A percentile compares a stretch with the other conserved stretches of the same genome.
Conservation (phyloP, 106 monocot genomes). For the Allium fistulosum region DNA sequence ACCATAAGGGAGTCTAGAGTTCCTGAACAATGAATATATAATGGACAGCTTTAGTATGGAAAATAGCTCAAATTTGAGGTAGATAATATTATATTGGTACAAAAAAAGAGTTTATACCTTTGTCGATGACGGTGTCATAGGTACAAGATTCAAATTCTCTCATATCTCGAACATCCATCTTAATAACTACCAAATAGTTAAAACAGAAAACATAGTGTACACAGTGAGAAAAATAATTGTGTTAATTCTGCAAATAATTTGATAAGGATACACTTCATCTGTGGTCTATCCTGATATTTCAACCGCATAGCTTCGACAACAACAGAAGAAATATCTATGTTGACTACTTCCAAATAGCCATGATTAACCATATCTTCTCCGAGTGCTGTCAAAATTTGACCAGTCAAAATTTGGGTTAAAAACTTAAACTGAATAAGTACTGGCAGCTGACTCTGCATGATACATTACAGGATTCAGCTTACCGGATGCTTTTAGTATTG, state of each 20-base stretch:
- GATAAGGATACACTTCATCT: slow-evolving; percentile 64
- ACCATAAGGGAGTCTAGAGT: slow-evolving; percentile 96
- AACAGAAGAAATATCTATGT: slow-evolving; percentile 89
- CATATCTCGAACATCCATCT: slow-evolving; percentile 93
- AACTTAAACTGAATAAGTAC: background rate
- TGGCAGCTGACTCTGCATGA: background rate
- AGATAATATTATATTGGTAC: background rate
- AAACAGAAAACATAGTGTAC: slow-evolving; percentile 10
- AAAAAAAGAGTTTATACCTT: slow-evolving; percentile 40
- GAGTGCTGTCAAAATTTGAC: slow-evolving; percentile 39
- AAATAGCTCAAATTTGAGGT: background rate
- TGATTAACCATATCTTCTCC: slow-evolving; percentile 77
- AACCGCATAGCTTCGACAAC: slow-evolving; percentile 79
- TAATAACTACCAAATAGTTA: slow-evolving; percentile 37
- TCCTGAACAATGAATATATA: slow-evolving; percentile 48
- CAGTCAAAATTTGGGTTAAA: background rate
- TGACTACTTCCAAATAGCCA: slow-evolving; percentile 74
- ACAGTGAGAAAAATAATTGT: background rate
- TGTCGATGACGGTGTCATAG: slow-evolving; percentile 91
- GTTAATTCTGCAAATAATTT: background rate
- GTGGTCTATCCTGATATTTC: slow-evolving; percentile 54
- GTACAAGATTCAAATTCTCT: slow-evolving; percentile 49
- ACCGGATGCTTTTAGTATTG: background rate
- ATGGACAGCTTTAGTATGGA: background rate
- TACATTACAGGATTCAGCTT: too few species aligned